Conservation (phyloP, 495 filamentous ascomycete species). For the Astrocystis sublimbata region DNA sequence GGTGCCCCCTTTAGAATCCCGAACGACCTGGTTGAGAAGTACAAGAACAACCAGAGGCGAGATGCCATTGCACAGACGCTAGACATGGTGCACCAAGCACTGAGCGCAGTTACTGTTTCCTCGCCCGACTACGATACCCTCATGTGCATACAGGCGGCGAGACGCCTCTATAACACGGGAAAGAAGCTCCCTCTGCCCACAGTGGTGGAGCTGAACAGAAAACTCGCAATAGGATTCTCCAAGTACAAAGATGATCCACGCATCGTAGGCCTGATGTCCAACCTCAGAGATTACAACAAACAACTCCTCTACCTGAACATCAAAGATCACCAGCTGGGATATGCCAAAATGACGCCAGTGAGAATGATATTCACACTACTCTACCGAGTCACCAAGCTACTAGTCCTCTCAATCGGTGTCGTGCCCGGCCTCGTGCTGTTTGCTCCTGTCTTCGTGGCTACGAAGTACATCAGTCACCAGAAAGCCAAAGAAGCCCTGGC, state of each 20-base stretch:
- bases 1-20: slow-evolving; percentile 84
- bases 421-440: slow-evolving; percentile 88
- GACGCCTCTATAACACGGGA: slow-evolving; percentile 89
- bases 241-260: slow-evolving; percentile 90
- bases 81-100: slow-evolving; percentile 79
- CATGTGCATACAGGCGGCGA: slow-evolving; percentile 96
- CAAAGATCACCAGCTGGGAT: slow-evolving; percentile 94
- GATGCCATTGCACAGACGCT: slow-evolving; percentile 81
- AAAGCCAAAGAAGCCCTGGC: slow-evolving; percentile 91
- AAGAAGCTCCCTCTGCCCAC: slow-evolving; percentile 93
- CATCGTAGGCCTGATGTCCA: slow-evolving; percentile 74
- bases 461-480: slow-evolving; percentile 84
- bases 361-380: slow-evolving; percentile 75
- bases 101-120: slow-evolving; percentile 88
- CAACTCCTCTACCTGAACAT: slow-evolving; percentile 82
- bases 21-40: slow-evolving; percentile 78
- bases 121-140: slow-evolving; percentile 95
- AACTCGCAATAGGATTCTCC: slow-evolving; percentile 87
- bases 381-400: slow-evolving; percentile 76
- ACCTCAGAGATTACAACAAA: slow-evolving; percentile 84
- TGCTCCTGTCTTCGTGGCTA: slow-evolving; percentile 83
- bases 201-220: slow-evolving; percentile 94
- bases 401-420: slow-evolving; percentile 74
- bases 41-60: slow-evolving; percentile 75
- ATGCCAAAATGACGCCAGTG: slow-evolving; percentile 76